Conservation (phyloP, 768 basidiomycete genomes). For the Ramaria sp. region DNA sequence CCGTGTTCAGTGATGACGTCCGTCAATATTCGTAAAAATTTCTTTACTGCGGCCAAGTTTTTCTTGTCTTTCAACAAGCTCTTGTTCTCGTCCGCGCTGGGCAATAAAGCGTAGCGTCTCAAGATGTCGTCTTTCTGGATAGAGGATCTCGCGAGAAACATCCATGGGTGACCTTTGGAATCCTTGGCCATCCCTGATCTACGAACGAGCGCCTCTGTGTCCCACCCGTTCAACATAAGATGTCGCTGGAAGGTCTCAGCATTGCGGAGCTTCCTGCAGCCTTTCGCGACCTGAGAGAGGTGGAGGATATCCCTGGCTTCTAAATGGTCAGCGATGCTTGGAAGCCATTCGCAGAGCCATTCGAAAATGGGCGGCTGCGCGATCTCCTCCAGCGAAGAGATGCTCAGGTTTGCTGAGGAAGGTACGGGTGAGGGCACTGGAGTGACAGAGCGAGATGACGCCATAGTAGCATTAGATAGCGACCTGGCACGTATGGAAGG, state of each 20-base stretch:
- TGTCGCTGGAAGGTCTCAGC: neutral
- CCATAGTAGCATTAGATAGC: neutral
- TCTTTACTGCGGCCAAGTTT: neutral
- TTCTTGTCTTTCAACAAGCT: neutral
- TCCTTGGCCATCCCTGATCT: neutral
- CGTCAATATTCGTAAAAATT: neutral
- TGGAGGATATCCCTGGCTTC: conserved; percentile 1
- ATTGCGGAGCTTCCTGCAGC: neutral
- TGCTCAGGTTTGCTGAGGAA: neutral
- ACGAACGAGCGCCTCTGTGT: conserved; percentile 1
- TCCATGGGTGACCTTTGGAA: neutral
- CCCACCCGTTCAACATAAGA: conserved; percentile 2
- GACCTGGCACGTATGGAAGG: neutral
- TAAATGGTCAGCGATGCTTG: neutral
- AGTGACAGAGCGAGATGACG: neutral
- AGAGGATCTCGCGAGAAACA: conserved; percentile 4
- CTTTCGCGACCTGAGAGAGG: neutral
- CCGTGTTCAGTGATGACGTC: conserved; percentile 7
- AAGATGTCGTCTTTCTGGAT: neutral
- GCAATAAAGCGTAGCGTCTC: neutral
- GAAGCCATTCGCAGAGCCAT: neutral
- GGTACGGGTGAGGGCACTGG: neutral
- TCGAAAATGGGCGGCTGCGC: neutral
- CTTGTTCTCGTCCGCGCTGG: neutral
- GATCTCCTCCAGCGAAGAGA: neutral